Base-by-base conservation (phyloP, 805 yeast species). In the Hanseniaspora hatyaiensis region DNA sequence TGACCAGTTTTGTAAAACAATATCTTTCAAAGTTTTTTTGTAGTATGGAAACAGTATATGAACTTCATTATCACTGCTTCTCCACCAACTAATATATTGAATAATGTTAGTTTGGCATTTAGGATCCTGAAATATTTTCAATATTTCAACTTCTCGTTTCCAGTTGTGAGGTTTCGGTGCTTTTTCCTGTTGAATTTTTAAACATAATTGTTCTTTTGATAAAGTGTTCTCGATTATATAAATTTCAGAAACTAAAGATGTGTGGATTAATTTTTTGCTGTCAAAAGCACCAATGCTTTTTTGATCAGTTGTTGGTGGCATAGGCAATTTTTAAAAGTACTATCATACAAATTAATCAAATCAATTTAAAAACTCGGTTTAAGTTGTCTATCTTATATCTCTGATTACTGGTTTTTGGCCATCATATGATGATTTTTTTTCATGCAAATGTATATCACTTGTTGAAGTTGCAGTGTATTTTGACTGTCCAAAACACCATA, bases 1-100 rank as follows among this genome's bases (percentile, higher is more conserved):
- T 16, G 45, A 41, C 52, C 51, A 52, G 26, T 39, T 34, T n/a
- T 23, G 26, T 12, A 44, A 15, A 38, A 54, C 28, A 13, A 50
- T 48, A 20, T 52, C 41, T 20, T 51, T 31, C 23, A 54, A 24
- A 8, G 51, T 42, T 12, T 29, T 29, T 34, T 44, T 30, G 30
- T 51, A 41, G 26, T 48, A 49, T 11, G 52, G 53, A 34, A 54
- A 51, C 9, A 34, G 15, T 18, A 54, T 34, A 15, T 18, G n/a
- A 16, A 8, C 6, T 8, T 13, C n/a, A 19, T 55, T 59, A 16
- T 45, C 52, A 2, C 41, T 39, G 19, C 37, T 34, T 20, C 53
- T 55, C 8, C 60, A 34, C 33, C 58, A 33, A n/a, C 51, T 31
- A 4, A 62, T 53, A 1, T 60, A 45, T 22, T 53, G 53, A 6